Base-by-base conservation (phyloP, 176 grass and related monocot genomes). In the Thinopyrum elongatum region DNA sequence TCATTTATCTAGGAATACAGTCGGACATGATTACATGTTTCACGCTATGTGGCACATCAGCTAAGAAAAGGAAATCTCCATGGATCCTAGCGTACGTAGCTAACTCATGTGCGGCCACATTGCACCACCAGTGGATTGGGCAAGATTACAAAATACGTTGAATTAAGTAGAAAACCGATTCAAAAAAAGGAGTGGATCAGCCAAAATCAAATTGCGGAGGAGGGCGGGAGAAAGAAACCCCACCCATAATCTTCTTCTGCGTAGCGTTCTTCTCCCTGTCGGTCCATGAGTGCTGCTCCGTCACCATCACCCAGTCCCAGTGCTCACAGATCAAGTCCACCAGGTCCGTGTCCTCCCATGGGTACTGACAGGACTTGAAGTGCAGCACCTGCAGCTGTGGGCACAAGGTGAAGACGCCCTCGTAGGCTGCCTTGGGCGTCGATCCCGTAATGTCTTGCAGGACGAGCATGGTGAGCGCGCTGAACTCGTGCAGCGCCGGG, bases 261-360 rank as follows among this genome's bases (percentile, higher is more conserved):
- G 21, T 70, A 13, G 34, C 21, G 21, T 70, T 10, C 68, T 39
- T 39, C 34, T 70, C 0, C 68, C n/a, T 10, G 34, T 11, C 2
- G 68, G 68, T 70, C 68, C 34, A 70, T 13, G 68, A 39, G 21
- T 39, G 10, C 2, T 70, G 34, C 34, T 68, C 7, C 16, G 30
- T 22, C 3, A 55, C 74, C 74, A 78, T 85, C 74, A 68, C 74
- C 74, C 62, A 85, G 30, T 68, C 62, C 83, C 74, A 78, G 14
- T 3, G 22, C 7, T 71, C 82, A n/a, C n/a, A n/a, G n/a, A n/a
- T n/a, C n/a, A n/a, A n/a, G n/a, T n/a, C 82, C 21, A 27, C 22
- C n/a, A 83, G 15, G 13, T 8, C n/a, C 3, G 8, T 49, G 14
- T 16, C 15, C 47, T 51, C 47, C 47, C 1, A 17, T 0, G 15